phyloP scores from a whole-genome alignment of 306 rosid genomes.

The Gynostemma pentaphyllum region DNA sequence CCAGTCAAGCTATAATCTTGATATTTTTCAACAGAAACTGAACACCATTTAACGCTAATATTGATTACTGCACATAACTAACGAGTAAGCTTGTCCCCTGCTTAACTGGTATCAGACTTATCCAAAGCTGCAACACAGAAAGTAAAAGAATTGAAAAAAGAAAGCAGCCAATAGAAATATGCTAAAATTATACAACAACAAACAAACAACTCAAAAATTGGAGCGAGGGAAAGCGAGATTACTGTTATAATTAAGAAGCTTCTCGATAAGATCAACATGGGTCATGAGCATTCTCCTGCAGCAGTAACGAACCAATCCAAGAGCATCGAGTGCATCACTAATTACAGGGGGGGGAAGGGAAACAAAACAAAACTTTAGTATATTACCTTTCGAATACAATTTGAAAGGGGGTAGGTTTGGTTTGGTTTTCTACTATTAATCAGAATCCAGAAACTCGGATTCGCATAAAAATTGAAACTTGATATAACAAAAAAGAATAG shows the following conservation, averaged over 20 bases:
- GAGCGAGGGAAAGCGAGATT: slow-evolving; percentile 15
- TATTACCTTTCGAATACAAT: neutral
- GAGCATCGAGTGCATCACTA: slow-evolving; percentile 89
- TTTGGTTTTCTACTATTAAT: neutral
- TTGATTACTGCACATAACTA: neutral
- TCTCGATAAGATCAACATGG: slow-evolving; percentile 92
- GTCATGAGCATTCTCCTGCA: slow-evolving; percentile 98
- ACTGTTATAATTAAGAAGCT: slow-evolving; percentile 91
- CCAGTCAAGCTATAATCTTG: neutral
- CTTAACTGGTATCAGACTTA: slow-evolving; percentile 42
- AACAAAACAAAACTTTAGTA: slow-evolving; percentile 11
- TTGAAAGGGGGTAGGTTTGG: neutral
- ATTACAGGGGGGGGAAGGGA: no score
- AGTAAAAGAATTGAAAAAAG: neutral
- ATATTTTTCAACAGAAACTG: neutral
- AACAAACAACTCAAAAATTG: neutral
- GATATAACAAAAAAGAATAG: neutral
- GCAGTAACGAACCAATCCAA: slow-evolving; percentile 86
- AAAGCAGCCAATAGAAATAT: slow-evolving; percentile 7
- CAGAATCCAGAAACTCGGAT: neutral
- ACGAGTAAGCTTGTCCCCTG: slow-evolving; percentile 16
- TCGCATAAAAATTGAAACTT: neutral
- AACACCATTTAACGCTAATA: neutral
- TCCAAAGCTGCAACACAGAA: slow-evolving; percentile 47
- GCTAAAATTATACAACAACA: neutral